Percentiles rank a stretch among this genome's conserved stretches.
phyloP scores from a whole-genome alignment of 2,329 filamentous ascomycete species.

The Botryotinia narcissicola region DNA sequence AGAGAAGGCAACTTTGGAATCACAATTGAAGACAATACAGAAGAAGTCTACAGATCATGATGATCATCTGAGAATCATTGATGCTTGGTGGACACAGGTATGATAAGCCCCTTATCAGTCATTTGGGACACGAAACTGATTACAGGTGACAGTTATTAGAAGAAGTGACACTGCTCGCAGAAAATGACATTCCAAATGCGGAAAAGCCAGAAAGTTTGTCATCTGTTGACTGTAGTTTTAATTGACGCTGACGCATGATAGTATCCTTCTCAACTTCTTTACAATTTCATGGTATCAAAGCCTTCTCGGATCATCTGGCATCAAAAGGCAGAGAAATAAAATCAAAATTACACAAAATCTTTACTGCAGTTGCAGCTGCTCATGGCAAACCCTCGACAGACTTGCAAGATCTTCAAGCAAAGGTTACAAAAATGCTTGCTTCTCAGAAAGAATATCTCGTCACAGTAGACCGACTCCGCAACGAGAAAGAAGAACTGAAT shows the following conservation, averaged over 20 bases:
- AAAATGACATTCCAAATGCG: constrained; percentile 47
- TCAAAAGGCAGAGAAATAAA: constrained; percentile 75
- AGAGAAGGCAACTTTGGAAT: constrained; percentile 78
- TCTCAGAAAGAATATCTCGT: constrained; percentile 78
- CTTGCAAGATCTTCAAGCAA: constrained; percentile 67
- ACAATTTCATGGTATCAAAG: constrained; percentile 60
- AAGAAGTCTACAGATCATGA: constrained; percentile 81
- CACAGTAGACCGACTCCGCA: constrained; percentile 70
- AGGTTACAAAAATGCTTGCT: constrained; percentile 72
- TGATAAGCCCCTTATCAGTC: constrained; percentile 36
- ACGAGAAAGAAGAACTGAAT: constrained; percentile 80
- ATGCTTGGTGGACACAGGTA: constrained; percentile 94
- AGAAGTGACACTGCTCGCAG: constrained; percentile 60
- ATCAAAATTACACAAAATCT: constrained; percentile 67
- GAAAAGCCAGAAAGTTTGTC: constrained; percentile 32
- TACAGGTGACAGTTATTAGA: constrained; percentile 53
- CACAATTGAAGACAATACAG: constrained; percentile 74
- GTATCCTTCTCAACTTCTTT: constrained; percentile 58
- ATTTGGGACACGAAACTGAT: constrained; percentile 20
- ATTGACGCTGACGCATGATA: constrained; percentile 39
- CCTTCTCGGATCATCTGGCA: constrained; percentile 80
- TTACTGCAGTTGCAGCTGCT: constrained; percentile 53
- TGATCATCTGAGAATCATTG: constrained; percentile 85
- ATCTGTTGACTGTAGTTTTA: neutral
- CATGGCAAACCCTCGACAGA: constrained; percentile 62